phyloP scores from a whole-genome alignment of 2,329 filamentous ascomycete genomes.

The Botrytis squamosa region DNA sequence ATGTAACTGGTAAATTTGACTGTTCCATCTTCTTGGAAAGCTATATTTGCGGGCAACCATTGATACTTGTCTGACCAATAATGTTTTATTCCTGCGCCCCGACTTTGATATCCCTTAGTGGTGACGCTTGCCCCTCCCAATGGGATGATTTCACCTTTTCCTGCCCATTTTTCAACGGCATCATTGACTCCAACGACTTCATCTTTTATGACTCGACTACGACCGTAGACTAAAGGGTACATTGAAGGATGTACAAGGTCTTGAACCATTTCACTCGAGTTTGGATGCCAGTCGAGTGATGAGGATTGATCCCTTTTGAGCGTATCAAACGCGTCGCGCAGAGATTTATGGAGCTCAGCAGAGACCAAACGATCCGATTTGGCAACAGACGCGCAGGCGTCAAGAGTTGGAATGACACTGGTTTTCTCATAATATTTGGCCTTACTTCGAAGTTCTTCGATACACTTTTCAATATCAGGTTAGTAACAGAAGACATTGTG shows the following conservation, averaged over 20 bases:
- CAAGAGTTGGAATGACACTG: constrained; percentile 22
- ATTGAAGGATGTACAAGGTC: constrained; percentile 65
- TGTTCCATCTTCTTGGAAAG: constrained; percentile 2
- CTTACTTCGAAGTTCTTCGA: constrained; percentile 32
- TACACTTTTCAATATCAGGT: constrained; percentile 40
- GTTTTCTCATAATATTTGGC: constrained; percentile 28
- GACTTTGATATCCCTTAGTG: no score
- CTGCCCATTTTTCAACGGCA: constrained; percentile 32
- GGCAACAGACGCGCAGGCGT: constrained; percentile 41
- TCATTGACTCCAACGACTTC: constrained; percentile 30
- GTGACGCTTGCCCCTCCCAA: neutral
- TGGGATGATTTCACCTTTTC: constrained; percentile 32
- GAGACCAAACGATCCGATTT: constrained; percentile 54
- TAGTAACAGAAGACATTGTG: constrained; percentile 14
- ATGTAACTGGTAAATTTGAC: constrained; percentile 44
- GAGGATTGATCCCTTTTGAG: constrained; percentile 50
- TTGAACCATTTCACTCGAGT: constrained; percentile 55
- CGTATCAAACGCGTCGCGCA: constrained; percentile 45
- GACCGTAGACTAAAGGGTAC: constrained; percentile 57
- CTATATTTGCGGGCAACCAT: constrained; percentile 12
- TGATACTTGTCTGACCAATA: constrained; percentile 1
- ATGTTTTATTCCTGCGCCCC: neutral
- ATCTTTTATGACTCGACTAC: constrained; percentile 43
- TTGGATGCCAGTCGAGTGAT: constrained; percentile 60
- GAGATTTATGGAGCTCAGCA: constrained; percentile 41